A percentile compares a stretch with the other conserved stretches of the same genome.
Evolutionary conservation across 305 asterid species (phyloP).

Genomic region (Salvia sclarea): DNA sequence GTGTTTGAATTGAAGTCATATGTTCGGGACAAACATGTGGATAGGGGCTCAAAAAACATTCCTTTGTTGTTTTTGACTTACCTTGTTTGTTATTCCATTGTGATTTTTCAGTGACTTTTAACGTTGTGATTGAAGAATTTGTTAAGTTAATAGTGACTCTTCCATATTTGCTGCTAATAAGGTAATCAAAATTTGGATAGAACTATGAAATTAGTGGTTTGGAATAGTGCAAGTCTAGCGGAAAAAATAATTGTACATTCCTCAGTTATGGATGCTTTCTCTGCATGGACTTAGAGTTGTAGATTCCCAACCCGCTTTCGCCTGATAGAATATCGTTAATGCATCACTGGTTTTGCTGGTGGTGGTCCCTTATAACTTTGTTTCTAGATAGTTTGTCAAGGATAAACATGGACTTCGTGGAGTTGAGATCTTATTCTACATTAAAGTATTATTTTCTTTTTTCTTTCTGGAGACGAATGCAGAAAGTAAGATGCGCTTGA

Average conservation of each 20-base stretch:
- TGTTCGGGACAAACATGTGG: not conserved
- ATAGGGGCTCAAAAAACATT: not conserved
- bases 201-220: not conserved
- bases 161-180: not conserved
- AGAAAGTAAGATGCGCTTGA: constrained; percentile 8
- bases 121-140: not conserved
- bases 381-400: not conserved
- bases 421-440: constrained; percentile 1
- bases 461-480: constrained; percentile 12
- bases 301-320: not conserved
- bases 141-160: constrained; percentile 23
- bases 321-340: constrained; percentile 5
- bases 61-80: not conserved
- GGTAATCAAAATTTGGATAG: not conserved
- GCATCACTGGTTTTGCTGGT: constrained; percentile 5
- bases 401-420: not conserved
- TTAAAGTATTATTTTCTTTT: not conserved
- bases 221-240: constrained; percentile 12
- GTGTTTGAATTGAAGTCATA: not conserved
- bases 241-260: not conserved
- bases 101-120: constrained; percentile 5
- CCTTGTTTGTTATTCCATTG: constrained; percentile 2
- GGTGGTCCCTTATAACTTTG: constrained; percentile 11
- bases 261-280: not conserved
- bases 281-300: constrained; percentile 5